Evolutionary conservation across 2,329 filamentous ascomycete species (phyloP).

Genomic region (Colletotrichum godetiae): DNA sequence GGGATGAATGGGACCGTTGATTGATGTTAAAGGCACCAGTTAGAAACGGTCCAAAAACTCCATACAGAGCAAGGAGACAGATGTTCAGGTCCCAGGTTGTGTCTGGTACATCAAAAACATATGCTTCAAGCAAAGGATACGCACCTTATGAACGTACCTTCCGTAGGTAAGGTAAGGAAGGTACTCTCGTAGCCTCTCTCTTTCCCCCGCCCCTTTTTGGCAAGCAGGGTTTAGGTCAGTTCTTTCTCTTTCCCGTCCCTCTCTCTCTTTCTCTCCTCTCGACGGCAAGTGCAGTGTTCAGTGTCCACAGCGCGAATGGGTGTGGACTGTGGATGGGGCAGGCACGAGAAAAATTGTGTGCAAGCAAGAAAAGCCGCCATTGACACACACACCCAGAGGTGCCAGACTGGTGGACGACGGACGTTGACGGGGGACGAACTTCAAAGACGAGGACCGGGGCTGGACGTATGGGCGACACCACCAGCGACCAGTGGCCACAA

Average conservation of each 20-base stretch:
- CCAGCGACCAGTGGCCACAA: not conserved
- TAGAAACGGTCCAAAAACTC: not conserved
- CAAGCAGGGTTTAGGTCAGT: not conserved
- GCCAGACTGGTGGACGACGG: not conserved
- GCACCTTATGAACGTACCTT: not conserved
- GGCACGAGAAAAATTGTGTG: not conserved
- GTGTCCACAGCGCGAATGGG: not conserved
- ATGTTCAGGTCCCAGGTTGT: too few species aligned
- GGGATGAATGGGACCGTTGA: not conserved
- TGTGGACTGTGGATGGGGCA: not conserved
- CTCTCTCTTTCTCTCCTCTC: not conserved
- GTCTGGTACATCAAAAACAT: not conserved
- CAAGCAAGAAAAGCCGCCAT: not conserved
- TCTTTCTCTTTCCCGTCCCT: not conserved
- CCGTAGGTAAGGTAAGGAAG: too few species aligned
- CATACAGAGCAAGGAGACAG: not conserved
- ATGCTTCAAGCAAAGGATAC: not conserved
- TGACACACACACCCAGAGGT: too few species aligned
- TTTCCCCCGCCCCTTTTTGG: not conserved
- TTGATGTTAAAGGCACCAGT: not conserved
- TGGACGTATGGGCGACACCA: not conserved
- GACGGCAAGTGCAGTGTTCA: not conserved
- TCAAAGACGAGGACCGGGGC: conserved; percentile 11
- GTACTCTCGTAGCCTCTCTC: not conserved
- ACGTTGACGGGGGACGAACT: not conserved